Evolutionary conservation across 2,329 filamentous ascomycete genomes (phyloP), one percentile per base, ranked within the genome.

Genomic region (Curvularia eragrostidis): DNA sequence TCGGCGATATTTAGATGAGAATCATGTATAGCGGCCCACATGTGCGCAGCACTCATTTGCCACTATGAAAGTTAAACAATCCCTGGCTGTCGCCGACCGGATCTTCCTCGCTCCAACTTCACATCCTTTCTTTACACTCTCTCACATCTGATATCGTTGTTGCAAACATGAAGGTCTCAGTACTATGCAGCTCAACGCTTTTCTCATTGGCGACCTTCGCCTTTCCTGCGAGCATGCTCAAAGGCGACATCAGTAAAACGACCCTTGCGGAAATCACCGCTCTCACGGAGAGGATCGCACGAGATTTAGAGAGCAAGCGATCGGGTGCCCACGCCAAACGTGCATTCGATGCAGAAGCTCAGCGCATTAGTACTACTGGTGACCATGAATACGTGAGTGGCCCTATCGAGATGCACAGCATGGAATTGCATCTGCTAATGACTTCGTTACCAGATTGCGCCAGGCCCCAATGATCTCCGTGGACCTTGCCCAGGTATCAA

Each of bases 201-300:
- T 59, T 64, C 34, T 44, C 61, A 26, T 51, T 58, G 53, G 47
- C 56, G 23, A 48, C 55, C 18, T 59, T 56, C 18, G 59, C 59
- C 43, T 64, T 64, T 23, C 62, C 62, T 44, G 50, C 58, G 30
- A 61, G 44, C 50, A 48, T 64, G 41, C 50, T 63, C 52, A 49
- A 62, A 30, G 41, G 39, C 19, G 61, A 63, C 32, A 62, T 62
- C 30, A 56, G 58, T 48, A 44, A 42, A 32, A 48, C 51, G 12
- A 52, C 56, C 12, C 53, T 64, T 46, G 59, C 56, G 24, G 59
- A 64, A 48, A 42, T 59, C 32, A 57, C 59, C 26, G 56, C 48
- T 34, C 38, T 64, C 46, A 53, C 59, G 26, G 59, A 50, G 34
- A 64, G 44, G 41, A 62, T 64, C 3, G 34, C 61, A 32, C 47